These are phyloP conservation scores for Naganishia antarctica DNA, from an alignment of 768 basidiomycete genomes.

Conservation along the genomic window DNA sequence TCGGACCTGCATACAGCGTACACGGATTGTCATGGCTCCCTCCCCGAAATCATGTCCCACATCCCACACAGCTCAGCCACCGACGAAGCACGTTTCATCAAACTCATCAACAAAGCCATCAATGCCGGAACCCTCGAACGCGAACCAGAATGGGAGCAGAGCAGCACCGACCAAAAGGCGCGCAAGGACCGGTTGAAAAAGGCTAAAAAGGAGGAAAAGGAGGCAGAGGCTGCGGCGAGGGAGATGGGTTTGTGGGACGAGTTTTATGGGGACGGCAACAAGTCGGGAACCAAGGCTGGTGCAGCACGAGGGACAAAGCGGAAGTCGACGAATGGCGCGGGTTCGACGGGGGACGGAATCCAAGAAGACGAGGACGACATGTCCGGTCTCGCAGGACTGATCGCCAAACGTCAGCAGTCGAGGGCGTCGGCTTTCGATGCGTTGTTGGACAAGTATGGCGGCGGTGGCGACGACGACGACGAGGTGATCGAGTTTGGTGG, in stretches of 20 bases:
- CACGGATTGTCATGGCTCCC: conserved; percentile 62
- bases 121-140: conserved; percentile 56
- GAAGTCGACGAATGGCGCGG: conserved; percentile 1
- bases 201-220: conserved; percentile 70
- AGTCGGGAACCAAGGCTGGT: not conserved
- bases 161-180: conserved; percentile 73
- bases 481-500: conserved; percentile 39
- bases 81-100: conserved; percentile 80
- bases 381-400: conserved; percentile 72
- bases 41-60: conserved; percentile 73
- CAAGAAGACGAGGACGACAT: conserved; percentile 52
- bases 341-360: conserved; percentile 27
- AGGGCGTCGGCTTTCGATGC: conserved; percentile 64
- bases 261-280: conserved; percentile 51
- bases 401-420: conserved; percentile 65
- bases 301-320: conserved; percentile 7
- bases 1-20: conserved; percentile 75
- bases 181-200: conserved; percentile 67
- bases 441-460: conserved; percentile 49
- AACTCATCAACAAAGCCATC: conserved; percentile 65
- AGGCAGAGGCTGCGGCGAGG: conserved; percentile 74
- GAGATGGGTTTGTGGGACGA: conserved; percentile 86
- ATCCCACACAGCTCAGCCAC: conserved; percentile 78
- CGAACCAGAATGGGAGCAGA: conserved; percentile 61
- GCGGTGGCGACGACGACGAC: conserved; percentile 52